Evolutionary conservation across 495 filamentous ascomycete genomes (phyloP), one percentile per base, ranked within the genome.

Genomic region (Saxophila tyrrhenica): DNA sequence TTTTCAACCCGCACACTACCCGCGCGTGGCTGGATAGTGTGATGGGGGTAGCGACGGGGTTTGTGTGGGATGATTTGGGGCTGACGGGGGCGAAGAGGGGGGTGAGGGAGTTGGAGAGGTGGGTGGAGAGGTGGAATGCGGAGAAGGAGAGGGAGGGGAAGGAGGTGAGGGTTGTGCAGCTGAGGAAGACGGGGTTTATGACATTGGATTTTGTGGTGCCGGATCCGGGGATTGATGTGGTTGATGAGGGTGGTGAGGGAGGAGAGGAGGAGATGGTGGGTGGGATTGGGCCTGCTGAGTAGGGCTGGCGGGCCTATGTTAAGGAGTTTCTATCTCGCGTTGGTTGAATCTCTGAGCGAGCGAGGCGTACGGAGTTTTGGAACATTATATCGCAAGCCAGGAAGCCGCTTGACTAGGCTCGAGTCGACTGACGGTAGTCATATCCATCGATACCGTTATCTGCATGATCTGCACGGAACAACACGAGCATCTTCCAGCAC

Each of bases 31-130:
- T 63, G 24, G 55, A 54, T 52, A 15, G 51, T 29, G 15, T 64
- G 57, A 16, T 60, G 55, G 39, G 58, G 13, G 46, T 41, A 3
- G 65, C 86, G 24, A 96, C 92, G 2, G 81, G 88, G 17, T 99
- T 89, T 89, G 51, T 96, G 15, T 95, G 87, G 86, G 92, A 99
- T 48, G 92, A 97, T 64, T 43, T 92, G 22, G 88, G 89, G 1
- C 73, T 83, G 35, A 58, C 60, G 47, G 50, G 57, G 25, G 52
- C 42, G 35, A 62, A 55, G 49, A 24, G 25, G 41, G 52, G 46
- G 35, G 9, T 50, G 25, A 57, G 44, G 44, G 39, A 43, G 42
- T 0, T 58, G 50, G 57, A 62, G 51, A 10, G 15, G 43, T 62
- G 42, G 25, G 16, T 65, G 24, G 60, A 55, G 46, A 21, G 39